A percentile compares a stretch with the other conserved stretches of the same genome.
These are phyloP conservation scores for Backusella tarrabulga DNA, from an alignment of 192 early-diverging fungal genomes.

Conservation along the genomic window DNA sequence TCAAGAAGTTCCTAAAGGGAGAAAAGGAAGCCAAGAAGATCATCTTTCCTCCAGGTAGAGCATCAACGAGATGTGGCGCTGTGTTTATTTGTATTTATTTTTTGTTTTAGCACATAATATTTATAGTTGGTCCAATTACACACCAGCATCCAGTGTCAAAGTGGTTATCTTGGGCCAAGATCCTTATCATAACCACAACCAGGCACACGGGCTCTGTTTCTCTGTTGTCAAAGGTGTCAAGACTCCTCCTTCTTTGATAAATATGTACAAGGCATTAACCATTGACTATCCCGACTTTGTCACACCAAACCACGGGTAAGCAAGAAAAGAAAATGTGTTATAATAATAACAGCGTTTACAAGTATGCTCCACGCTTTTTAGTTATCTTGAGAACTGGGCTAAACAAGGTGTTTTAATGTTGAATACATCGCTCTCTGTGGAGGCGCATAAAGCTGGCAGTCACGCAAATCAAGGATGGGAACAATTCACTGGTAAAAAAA, in stretches of 20 bases:
- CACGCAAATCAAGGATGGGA: constrained; percentile 87
- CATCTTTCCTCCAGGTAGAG: constrained; percentile 68
- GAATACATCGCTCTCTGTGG: constrained; percentile 88
- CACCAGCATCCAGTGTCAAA: constrained; percentile 62
- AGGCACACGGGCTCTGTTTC: constrained; percentile 94
- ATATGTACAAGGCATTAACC: constrained; percentile 86
- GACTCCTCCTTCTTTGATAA: constrained; percentile 83
- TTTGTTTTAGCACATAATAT: constrained; percentile 51
- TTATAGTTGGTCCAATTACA: constrained; percentile 83
- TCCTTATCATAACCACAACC: constrained; percentile 63
- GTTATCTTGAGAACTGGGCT: constrained; percentile 76
- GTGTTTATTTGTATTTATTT: not conserved
- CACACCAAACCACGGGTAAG: constrained; percentile 71
- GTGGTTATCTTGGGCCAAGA: constrained; percentile 97
- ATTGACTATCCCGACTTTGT: constrained; percentile 70
- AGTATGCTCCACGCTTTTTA: constrained; percentile 1
- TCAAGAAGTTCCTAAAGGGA: constrained; percentile 67
- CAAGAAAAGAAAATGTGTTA: not conserved
- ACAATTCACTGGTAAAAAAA: constrained; percentile 62
- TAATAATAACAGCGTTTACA: not conserved
- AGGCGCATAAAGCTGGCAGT: constrained; percentile 71
- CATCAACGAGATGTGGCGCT: not conserved
- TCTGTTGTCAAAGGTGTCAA: constrained; percentile 78
- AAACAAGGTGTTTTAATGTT: constrained; percentile 87
- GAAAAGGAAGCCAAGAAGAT: constrained; percentile 51